Conservation (phyloP, 2,329 filamentous ascomycete genomes). For the Penicillium psychrosexuale region DNA sequence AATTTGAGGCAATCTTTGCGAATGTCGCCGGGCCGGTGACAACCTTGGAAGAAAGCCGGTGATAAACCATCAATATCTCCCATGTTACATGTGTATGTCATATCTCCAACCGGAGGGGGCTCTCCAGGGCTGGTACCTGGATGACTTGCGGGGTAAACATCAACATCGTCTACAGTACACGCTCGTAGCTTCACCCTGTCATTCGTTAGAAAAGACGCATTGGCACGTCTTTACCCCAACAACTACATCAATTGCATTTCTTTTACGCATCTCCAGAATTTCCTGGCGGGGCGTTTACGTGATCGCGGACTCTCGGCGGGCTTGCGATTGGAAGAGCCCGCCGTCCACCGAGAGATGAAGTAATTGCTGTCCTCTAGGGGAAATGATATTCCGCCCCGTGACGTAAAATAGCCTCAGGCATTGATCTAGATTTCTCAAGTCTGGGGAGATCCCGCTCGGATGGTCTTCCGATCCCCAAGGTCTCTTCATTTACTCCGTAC, state of each 20-base stretch:
- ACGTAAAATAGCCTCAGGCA: constrained; percentile 2
- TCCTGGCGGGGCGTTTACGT: constrained; percentile 21
- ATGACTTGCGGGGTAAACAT: constrained; percentile 24
- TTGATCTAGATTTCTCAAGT: neutral
- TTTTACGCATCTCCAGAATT: constrained; percentile 2
- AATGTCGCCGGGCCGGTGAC: constrained; percentile 18
- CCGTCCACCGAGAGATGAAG: constrained; percentile 19
- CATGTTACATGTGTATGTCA: neutral
- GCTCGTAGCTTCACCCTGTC: neutral
- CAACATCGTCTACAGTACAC: constrained; percentile 12
- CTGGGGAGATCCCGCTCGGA: neutral
- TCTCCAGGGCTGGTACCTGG: constrained; percentile 20
- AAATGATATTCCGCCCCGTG: constrained; percentile 16
- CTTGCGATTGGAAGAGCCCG: constrained; percentile 22
- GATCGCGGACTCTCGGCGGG: constrained; percentile 20
- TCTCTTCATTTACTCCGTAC: neutral
- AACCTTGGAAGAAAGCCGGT: neutral
- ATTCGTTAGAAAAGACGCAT: constrained; percentile 11
- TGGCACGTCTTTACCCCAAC: constrained; percentile 1
- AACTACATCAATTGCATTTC: neutral
- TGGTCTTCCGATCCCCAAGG: neutral
- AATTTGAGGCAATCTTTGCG: constrained; percentile 1
- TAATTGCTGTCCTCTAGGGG: constrained; percentile 13
- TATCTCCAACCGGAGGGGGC: constrained; percentile 16
- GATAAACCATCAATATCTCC: neutral